Evolutionary conservation across 768 basidiomycete species (phyloP), one percentile per base, ranked within the genome.

Genomic region (Phlebiopsis gigantea): DNA sequence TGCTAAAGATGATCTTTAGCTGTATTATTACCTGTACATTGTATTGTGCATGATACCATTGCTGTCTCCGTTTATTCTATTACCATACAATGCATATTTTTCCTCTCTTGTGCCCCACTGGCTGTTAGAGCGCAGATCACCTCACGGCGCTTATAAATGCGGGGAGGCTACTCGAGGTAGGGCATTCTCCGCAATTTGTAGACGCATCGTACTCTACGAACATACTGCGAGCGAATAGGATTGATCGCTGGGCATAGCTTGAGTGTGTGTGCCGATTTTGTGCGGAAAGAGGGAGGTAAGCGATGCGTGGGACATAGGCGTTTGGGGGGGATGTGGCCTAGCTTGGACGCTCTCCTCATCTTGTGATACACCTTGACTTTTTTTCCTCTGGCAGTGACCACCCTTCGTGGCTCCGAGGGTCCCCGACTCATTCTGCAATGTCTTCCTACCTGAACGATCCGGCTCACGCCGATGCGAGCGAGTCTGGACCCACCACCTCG

Each of bases 401-500:
- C 30, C 47, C 50, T 41, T 51, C 30, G 34, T 31, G 50, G 50
- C 42, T 49, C 57, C 58, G 58, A 59, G 29, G 42, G 53, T 45
- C 24, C 53, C 58, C 58, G 58, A 50, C 47, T 24, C 46, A 47
- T 55, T 41, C 46, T 42, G 39, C 56, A 31, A 39, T 39, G 60
- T 47, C 60, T 39, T 44, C 56, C 29, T 61, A 46, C 46, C 26
- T 57, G 49, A 61, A 54, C 60, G 67, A 66, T 63, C 67, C 67
- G 67, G 65, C 43, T 56, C 64, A 65, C 62, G 62, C 67, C 67
- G 67, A 68, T 29, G 21, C 60, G 44, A 55, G 62, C 46, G 63
- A 61, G 56, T 56, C 63, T 56, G 58, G 55, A 26, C 58, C 61
- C 12, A 57, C 60, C 46, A 57, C 62, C 55, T 48, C 56, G 39